These are phyloP conservation scores for Penicillium ochrochloron DNA, from an alignment of 495 filamentous ascomycete genomes.

Conservation along the genomic window DNA sequence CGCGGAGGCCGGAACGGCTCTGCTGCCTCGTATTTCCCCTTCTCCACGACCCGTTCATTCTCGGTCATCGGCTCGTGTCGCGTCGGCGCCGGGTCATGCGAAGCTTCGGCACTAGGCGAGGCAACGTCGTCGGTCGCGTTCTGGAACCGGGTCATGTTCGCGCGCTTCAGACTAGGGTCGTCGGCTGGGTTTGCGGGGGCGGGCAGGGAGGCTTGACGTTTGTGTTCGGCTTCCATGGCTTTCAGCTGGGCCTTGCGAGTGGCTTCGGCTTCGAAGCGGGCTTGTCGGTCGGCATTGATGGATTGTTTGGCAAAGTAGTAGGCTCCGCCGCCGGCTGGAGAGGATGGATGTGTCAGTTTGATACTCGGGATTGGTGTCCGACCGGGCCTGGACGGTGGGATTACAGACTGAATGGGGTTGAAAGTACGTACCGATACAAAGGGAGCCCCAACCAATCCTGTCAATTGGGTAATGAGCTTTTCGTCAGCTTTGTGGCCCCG, in stretches of 20 bases:
- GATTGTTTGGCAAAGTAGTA: conserved; percentile 96
- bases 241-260: conserved; percentile 65
- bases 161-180: conserved; percentile 39
- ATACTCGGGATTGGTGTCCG: background rate
- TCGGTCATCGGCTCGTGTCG: conserved; percentile 79
- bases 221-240: conserved; percentile 60
- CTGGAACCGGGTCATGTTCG: conserved; percentile 41
- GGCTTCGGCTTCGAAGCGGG: conserved; percentile 69
- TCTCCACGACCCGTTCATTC: conserved; percentile 68
- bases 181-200: conserved; percentile 20
- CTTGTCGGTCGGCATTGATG: conserved; percentile 84
- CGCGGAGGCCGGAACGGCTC: conserved; percentile 73
- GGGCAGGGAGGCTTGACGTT: conserved; percentile 32
- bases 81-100: conserved; percentile 83
- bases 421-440: conserved; percentile 68
- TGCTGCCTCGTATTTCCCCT: conserved; percentile 87
- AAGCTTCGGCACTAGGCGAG: conserved; percentile 80
- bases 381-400: background rate
- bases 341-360: conserved; percentile 3
- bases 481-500: conserved; percentile 31
- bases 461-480: conserved; percentile 16
- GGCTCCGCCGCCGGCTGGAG: conserved; percentile 79
- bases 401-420: background rate
- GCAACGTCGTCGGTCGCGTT: conserved; percentile 59
- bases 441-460: conserved; percentile 85